phyloP scores from a whole-genome alignment of 306 rosid genomes.

The Sechiopsis laciniata region DNA sequence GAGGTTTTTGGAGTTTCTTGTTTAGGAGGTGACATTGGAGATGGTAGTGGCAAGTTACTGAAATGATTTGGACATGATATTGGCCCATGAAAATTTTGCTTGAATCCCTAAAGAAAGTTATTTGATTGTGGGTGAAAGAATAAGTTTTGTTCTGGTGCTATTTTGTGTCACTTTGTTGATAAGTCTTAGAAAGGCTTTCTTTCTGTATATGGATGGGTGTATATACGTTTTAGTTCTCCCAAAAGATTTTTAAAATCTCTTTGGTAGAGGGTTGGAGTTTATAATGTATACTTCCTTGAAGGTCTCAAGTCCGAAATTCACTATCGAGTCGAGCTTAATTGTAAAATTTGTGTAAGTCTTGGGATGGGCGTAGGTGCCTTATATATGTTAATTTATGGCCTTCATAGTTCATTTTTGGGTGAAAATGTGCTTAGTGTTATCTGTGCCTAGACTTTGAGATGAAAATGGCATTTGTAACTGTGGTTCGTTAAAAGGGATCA shows the following conservation, averaged over 20 bases:
- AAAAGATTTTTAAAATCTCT: neutral
- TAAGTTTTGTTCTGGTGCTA: neutral
- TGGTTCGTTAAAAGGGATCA: neutral
- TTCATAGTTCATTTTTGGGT: neutral
- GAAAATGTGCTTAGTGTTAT: neutral
- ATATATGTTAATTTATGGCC: neutral
- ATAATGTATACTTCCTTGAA: too few species aligned
- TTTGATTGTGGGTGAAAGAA: neutral
- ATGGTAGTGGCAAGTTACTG: neutral
- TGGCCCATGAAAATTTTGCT: neutral
- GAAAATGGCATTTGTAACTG: neutral
- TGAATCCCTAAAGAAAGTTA: neutral
- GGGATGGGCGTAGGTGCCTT: too few species aligned
- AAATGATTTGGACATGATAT: neutral
- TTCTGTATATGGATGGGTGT: neutral
- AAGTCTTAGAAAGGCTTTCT: neutral
- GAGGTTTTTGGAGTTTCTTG: neutral
- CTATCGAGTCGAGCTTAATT: too few species aligned
- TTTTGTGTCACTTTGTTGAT: neutral
- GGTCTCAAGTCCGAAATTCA: too few species aligned
- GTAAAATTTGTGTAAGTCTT: too few species aligned
- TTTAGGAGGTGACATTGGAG: neutral
- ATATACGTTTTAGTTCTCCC: neutral
- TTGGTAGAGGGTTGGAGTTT: too few species aligned
- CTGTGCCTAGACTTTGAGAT: neutral